Evolutionary conservation across 139 green algal genomes (phyloP), one percentile per base, ranked within the genome.

Genomic region (Mesostigma viride): DNA sequence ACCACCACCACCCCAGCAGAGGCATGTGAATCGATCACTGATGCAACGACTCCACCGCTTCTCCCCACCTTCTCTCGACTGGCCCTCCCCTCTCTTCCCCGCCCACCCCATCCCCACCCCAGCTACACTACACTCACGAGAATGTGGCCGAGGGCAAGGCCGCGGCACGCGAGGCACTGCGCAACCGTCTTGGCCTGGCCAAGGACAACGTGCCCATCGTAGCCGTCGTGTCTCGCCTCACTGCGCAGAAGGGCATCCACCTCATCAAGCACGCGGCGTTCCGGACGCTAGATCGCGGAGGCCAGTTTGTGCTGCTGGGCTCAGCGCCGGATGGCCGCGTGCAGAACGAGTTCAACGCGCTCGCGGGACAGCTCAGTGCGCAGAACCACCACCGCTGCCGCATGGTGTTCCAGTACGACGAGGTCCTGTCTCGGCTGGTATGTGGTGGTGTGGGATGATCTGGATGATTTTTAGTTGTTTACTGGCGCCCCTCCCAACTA

Each of bases 181-280:
- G 35, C 33, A 1, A 57, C 3, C 40, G 72, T 30, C 65, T 82
- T 26, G 26, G 34, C 45, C 32, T 82, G 72, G 31, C 62, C 27
- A 61, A 81, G 59, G 70, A 79, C 35, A 77, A 74, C 26, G 20
- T 61, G 24, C 77, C 77, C 17, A 26, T 83, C 47, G 35, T 83
- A 6, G 77, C 75, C 57, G 69, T 82, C 71, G 64, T 83, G 22
- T 77, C 75, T 0, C 51, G 77, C 11, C 64, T 83, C n/a, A 83
- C 77, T 0, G 60, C 66, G 35, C 77, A 83, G 71, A 83, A 83
- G 62, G 76, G 76, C 46, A 79, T 82, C 46, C 71, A 82, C 65
- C 71, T 82, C 47, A 82, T 82, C 62, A 79, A 82, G 64, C 67
- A 72, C 36, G 71, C 68, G 28, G 70, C 79, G 26, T 75, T 58